Percentiles rank a stretch among this genome's conserved stretches.
Evolutionary conservation across 2,329 filamentous ascomycete species (phyloP).

Genomic region (Diplodia intermedia): DNA sequence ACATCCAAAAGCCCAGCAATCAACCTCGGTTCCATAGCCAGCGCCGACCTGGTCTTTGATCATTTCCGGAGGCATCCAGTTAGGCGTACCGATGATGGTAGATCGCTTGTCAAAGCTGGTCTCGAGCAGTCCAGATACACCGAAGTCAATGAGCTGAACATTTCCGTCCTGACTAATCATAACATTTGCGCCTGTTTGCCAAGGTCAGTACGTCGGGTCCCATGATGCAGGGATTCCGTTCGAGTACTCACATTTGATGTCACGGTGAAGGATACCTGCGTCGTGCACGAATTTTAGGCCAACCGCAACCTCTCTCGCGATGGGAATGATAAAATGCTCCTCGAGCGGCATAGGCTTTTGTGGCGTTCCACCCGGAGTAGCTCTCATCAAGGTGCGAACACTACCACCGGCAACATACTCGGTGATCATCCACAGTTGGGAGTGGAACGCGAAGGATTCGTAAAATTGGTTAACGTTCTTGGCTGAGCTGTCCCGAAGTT

Average conservation of each 20-base stretch:
- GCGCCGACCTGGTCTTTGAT: conserved; percentile 58
- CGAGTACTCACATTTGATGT: conserved; percentile 63
- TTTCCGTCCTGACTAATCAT: conserved; percentile 77
- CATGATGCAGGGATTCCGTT: not conserved
- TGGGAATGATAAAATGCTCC: conserved; percentile 68
- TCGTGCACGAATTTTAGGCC: conserved; percentile 69
- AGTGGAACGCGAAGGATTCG: conserved; percentile 77
- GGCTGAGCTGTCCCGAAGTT: conserved; percentile 75
- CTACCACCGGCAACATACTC: conserved; percentile 87
- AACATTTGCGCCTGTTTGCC: conserved; percentile 70
- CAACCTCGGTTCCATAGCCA: conserved; percentile 60
- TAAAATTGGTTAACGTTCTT: conserved; percentile 87
- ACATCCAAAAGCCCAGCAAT: conserved; percentile 86
- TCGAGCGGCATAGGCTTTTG: conserved; percentile 56
- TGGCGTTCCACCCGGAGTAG: conserved; percentile 12
- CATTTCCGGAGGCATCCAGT: conserved; percentile 83
- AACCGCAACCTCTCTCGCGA: conserved; percentile 68
- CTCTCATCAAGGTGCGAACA: conserved; percentile 67
- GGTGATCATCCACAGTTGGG: conserved; percentile 86
- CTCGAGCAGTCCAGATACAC: conserved; percentile 79
- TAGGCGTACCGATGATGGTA: conserved; percentile 81
- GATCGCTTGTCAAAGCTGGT: conserved; percentile 77
- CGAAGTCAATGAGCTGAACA: conserved; percentile 85
- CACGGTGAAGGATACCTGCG: conserved; percentile 69
- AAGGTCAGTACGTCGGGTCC: not conserved